These are phyloP conservation scores for Diplosphaera chodatii DNA, from an alignment of 139 green algal genomes.

Conservation along the genomic window DNA sequence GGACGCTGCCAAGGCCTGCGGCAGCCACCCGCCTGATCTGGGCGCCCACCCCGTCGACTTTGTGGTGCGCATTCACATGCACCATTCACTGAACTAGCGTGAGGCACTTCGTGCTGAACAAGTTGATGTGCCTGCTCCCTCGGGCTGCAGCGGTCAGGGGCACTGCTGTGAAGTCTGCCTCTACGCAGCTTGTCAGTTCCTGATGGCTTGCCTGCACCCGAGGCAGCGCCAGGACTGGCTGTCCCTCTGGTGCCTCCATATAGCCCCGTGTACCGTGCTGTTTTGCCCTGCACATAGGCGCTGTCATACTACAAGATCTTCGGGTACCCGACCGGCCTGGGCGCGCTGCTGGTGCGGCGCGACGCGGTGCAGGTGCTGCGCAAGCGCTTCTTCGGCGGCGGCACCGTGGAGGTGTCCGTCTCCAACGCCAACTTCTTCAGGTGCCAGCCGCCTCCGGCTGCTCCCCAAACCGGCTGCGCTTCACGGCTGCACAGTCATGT, in stretches of 20 bases:
- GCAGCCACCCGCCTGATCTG: slow-evolving; percentile 70
- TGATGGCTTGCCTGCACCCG: no score
- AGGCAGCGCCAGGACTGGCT: no score
- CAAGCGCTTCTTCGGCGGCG: slow-evolving; percentile 83
- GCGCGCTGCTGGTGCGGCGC: slow-evolving; percentile 67
- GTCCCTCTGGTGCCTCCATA: no score
- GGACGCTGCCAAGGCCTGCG: slow-evolving; percentile 82
- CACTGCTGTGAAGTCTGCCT: no score
- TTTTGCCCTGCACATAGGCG: slow-evolving; percentile 22
- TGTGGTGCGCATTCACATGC: slow-evolving; percentile 32
- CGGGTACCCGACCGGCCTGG: slow-evolving; percentile 72
- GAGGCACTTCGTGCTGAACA: no score
- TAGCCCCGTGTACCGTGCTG: neutral
- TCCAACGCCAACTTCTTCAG: slow-evolving; percentile 44
- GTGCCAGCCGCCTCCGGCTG: slow-evolving; percentile 9
- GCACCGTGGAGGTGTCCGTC: slow-evolving; percentile 56
- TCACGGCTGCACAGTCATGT: no score
- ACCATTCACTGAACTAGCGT: no score
- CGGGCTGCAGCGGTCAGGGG: no score
- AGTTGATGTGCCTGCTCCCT: no score
- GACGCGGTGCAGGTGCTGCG: slow-evolving; percentile 42
- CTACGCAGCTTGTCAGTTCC: no score
- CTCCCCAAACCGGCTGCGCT: neutral
- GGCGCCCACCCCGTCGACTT: slow-evolving; percentile 58
- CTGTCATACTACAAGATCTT: slow-evolving; percentile 96